Conservation (phyloP, 176 grass and related monocot species). For the Lolium rigidum region DNA sequence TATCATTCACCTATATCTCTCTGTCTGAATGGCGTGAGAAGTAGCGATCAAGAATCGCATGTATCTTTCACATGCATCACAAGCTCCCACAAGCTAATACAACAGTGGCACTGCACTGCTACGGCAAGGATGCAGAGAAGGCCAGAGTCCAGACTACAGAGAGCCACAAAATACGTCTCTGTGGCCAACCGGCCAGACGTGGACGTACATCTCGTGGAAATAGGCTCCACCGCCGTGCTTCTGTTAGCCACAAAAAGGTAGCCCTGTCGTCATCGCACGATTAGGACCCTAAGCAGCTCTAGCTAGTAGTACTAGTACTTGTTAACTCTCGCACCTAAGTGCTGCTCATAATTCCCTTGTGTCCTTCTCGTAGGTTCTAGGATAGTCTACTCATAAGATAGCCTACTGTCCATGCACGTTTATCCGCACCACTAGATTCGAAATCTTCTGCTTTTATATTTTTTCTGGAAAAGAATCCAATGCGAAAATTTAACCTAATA, state of each 20-base stretch:
- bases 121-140: neutral
- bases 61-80: neutral
- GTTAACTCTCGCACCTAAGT: neutral
- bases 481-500: neutral
- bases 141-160: no score
- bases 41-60: neutral
- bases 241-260: neutral
- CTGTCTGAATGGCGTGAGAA: neutral
- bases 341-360: neutral
- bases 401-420: neutral
- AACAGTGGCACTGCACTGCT: neutral
- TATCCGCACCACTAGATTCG: no score
- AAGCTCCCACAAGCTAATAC: neutral
- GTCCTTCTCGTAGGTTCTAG: neutral
- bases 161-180: conserved; percentile 9
- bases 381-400: neutral
- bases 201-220: neutral
- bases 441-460: neutral
- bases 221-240: conserved; percentile 18
- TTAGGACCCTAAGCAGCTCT: neutral
- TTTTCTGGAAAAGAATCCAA: neutral
- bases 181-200: conserved; percentile 4
- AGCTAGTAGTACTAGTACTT: neutral
- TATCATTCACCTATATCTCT: neutral
- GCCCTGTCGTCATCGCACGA: neutral